These are phyloP conservation scores for Adansonia grandidieri DNA, from an alignment of 441 rosid species.

Conservation along the genomic window DNA sequence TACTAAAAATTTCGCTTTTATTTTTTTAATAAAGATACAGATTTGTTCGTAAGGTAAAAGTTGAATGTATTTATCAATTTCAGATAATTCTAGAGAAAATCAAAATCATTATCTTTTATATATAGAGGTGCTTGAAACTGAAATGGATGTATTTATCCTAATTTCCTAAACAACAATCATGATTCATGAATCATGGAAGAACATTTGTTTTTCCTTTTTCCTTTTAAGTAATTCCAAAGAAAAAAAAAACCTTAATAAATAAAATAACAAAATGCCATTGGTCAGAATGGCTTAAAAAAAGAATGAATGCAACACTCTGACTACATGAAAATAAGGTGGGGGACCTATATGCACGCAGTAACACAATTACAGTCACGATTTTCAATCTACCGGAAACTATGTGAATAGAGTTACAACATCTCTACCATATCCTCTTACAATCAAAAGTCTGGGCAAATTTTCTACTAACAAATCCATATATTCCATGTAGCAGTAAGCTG, in stretches of 20 bases:
- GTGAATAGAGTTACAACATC: conserved; percentile 98
- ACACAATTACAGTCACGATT: conserved; percentile 17
- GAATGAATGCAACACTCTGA: conserved; percentile 39
- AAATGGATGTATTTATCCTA: too few relatives aligned
- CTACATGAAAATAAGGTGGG: conserved; percentile 26
- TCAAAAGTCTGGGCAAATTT: conserved; percentile 89
- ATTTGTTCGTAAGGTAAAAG: too few relatives aligned
- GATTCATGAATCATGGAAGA: too few relatives aligned
- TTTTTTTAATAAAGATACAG: too few relatives aligned
- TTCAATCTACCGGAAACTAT: conserved; percentile 33
- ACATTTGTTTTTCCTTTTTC: not conserved
- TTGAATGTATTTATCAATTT: too few relatives aligned
- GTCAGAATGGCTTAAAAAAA: conserved; percentile 31
- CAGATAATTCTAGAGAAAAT: too few relatives aligned
- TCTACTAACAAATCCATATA: conserved; percentile 97
- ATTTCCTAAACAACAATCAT: too few relatives aligned
- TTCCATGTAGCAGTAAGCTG: conserved; percentile 96
- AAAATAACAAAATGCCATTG: conserved; percentile 16
- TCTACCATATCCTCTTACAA: conserved; percentile 95
- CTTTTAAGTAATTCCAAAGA: not conserved
- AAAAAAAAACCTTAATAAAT: not conserved
- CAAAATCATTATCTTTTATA: too few relatives aligned
- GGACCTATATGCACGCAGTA: conserved; percentile 33
- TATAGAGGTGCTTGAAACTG: too few relatives aligned
- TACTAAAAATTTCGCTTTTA: too few relatives aligned